Percentiles rank a stretch among this genome's conserved stretches.
These are phyloP conservation scores for Colletotrichum chlorophyti DNA, from an alignment of 2,329 filamentous ascomycete species.

Conservation along the genomic window DNA sequence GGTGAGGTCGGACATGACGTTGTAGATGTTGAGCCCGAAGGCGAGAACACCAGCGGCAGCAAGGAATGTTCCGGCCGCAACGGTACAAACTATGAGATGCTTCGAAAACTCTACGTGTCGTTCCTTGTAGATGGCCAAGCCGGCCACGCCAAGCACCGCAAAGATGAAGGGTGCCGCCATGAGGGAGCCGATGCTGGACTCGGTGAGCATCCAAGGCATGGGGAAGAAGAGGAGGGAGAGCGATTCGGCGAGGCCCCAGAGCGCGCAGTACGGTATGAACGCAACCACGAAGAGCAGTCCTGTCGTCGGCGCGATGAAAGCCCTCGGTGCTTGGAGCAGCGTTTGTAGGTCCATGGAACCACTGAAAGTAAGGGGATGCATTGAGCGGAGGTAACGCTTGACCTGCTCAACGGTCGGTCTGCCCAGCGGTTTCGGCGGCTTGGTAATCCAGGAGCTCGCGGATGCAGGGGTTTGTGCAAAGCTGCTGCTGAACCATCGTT, in stretches of 20 bases:
- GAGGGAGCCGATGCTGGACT: slow-evolving; percentile 50
- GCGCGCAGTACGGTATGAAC: slow-evolving; percentile 50
- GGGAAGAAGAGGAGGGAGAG: slow-evolving; percentile 55
- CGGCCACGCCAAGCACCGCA: slow-evolving; percentile 40
- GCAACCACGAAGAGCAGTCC: slow-evolving; percentile 52
- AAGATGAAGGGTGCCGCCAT: slow-evolving; percentile 52
- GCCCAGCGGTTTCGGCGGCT: slow-evolving; percentile 18
- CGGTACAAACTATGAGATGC: slow-evolving; percentile 39
- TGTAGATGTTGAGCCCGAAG: slow-evolving; percentile 51
- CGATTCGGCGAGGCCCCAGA: slow-evolving; percentile 55
- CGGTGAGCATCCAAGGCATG: slow-evolving; percentile 48
- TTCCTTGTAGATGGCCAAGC: slow-evolving; percentile 40
- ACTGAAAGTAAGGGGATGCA: slow-evolving; percentile 47
- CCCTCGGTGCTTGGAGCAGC: slow-evolving; percentile 54
- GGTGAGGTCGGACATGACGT: slow-evolving; percentile 39
- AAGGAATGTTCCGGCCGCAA: slow-evolving; percentile 46
- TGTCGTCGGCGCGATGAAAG: slow-evolving; percentile 57
- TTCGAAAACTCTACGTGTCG: slow-evolving; percentile 41
- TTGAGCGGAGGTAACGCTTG: slow-evolving; percentile 45
- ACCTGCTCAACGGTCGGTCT: slow-evolving; percentile 40
- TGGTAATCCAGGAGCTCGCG: slow-evolving; percentile 16
- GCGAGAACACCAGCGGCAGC: slow-evolving; percentile 49
- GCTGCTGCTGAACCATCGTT: slow-evolving; percentile 42
- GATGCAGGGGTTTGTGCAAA: slow-evolving; percentile 26
- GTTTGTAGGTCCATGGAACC: slow-evolving; percentile 36